Conservation (phyloP, 192 early-diverging fungal genomes). For the Umbelopsis ramanniana region DNA sequence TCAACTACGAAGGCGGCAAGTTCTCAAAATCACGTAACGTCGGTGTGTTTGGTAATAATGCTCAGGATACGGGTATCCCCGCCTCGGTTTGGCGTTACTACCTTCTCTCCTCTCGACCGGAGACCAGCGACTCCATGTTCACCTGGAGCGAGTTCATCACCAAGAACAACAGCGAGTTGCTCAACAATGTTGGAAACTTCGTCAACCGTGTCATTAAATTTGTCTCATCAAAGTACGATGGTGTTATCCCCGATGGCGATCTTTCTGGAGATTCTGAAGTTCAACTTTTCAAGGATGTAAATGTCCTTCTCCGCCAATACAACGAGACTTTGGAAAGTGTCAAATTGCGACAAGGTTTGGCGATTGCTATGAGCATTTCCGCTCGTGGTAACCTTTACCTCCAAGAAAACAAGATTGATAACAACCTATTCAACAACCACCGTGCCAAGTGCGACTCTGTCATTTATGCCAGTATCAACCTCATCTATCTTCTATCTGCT, state of each 20-base stretch:
- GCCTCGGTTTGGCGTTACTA: constrained; percentile 98
- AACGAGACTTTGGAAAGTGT: constrained; percentile 79
- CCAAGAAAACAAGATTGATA: constrained; percentile 93
- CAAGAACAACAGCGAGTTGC: constrained; percentile 94
- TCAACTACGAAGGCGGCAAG: constrained; percentile 95
- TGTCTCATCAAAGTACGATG: constrained; percentile 87
- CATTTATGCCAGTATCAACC: constrained; percentile 78
- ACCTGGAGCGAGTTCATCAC: constrained; percentile 92
- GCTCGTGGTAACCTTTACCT: constrained; percentile 94
- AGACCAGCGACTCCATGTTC: constrained; percentile 89
- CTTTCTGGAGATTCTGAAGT: constrained; percentile 64
- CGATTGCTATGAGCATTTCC: constrained; percentile 91
- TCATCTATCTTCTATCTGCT: constrained; percentile 88
- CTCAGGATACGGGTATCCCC: constrained; percentile 85
- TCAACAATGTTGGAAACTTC: constrained; percentile 97
- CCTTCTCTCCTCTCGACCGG: constrained; percentile 90
- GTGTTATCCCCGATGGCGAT: constrained; percentile 70
- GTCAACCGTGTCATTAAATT: constrained; percentile 97
- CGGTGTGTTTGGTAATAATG: constrained; percentile 98
- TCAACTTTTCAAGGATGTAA: constrained; percentile 82
- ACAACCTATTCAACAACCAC: constrained; percentile 79
- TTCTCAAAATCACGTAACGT: constrained; percentile 97
- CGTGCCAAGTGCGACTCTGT: constrained; percentile 87
- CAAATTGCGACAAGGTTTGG: constrained; percentile 83
- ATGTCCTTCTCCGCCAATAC: constrained; percentile 76